These are phyloP conservation scores for Monilinia fructicola DNA, from an alignment of 2,329 filamentous ascomycete species.

Conservation along the genomic window DNA sequence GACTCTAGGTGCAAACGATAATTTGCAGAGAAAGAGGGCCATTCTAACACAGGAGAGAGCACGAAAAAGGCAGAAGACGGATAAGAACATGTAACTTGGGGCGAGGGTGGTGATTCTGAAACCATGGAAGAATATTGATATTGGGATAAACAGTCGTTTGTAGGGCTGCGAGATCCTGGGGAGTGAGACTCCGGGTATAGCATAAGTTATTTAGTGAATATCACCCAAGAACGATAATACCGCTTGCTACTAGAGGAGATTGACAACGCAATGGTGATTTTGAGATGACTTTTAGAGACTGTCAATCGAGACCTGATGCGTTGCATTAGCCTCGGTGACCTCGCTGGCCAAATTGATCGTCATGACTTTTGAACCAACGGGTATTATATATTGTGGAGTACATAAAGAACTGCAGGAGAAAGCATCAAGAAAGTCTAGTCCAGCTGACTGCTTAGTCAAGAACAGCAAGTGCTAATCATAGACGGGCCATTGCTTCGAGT, in stretches of 20 bases:
- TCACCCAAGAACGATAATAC: background rate
- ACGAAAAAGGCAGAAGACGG: background rate
- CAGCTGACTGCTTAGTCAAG: background rate
- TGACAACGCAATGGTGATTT: background rate
- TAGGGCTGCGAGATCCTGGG: background rate
- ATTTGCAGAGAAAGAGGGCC: background rate
- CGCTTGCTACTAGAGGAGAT: background rate
- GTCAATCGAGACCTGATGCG: background rate
- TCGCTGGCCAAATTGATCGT: no score
- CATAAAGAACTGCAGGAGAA: background rate
- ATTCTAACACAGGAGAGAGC: background rate
- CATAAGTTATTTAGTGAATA: background rate
- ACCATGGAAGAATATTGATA: background rate
- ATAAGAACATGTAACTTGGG: background rate
- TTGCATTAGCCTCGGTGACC: no score
- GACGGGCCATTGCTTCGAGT: background rate
- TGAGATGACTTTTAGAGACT: background rate
- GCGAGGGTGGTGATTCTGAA: no score
- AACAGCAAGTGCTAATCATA: background rate
- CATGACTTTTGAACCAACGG: no score
- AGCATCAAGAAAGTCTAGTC: background rate
- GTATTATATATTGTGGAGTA: background rate
- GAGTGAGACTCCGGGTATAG: background rate
- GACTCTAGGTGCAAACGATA: background rate
- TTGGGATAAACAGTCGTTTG: background rate